phyloP scores from a whole-genome alignment of 345 rosid genomes.

The Anastatica hierochuntica region DNA sequence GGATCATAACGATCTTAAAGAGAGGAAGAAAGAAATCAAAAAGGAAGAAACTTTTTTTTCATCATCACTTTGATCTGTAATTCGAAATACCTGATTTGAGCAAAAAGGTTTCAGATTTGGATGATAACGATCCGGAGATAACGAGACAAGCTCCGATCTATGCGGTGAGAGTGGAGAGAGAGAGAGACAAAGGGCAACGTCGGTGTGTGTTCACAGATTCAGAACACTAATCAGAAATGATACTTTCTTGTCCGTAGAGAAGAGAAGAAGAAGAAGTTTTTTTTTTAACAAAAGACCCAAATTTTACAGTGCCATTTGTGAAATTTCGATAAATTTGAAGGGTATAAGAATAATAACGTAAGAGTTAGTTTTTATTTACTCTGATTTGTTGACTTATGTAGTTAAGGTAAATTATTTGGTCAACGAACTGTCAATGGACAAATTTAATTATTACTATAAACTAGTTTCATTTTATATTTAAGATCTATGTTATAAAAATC shows the following conservation, averaged over 20 bases:
- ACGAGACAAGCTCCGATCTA: conserved; percentile 7
- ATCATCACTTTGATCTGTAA: neutral
- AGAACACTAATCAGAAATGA: no score
- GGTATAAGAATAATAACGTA: conserved; percentile 3
- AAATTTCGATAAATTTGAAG: conserved; percentile 2
- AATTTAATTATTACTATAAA: no score
- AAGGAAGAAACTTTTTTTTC: neutral
- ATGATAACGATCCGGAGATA: neutral
- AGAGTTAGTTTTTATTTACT: neutral
- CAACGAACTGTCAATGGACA: neutral
- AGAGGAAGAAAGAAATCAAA: neutral
- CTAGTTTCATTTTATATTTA: no score
- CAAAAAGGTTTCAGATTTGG: conserved; percentile 7
- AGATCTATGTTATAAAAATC: no score
- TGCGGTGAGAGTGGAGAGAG: neutral
- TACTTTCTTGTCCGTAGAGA: no score
- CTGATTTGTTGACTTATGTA: no score
- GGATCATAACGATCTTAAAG: neutral
- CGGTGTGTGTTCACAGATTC: conserved; percentile 15
- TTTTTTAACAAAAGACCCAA: no score
- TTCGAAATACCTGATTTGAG: conserved; percentile 9
- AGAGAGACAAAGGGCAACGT: conserved; percentile 15
- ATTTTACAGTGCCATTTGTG: neutral
- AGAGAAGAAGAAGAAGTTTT: neutral
- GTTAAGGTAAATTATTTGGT: neutral